Conservation (phyloP, 1,139 yeast genomes). For the Candida tropicalis region DNA sequence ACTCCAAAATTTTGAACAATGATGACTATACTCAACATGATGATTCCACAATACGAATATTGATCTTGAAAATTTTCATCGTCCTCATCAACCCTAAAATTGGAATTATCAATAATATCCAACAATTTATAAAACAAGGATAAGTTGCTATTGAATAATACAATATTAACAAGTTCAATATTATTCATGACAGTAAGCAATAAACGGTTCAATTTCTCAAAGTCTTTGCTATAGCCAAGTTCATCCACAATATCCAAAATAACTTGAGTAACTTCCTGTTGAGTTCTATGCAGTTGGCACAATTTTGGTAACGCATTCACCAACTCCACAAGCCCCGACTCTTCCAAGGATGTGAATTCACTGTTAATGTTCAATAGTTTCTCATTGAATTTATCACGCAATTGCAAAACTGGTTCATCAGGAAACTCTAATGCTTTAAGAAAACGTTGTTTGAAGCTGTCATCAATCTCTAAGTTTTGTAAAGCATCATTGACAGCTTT, state of each 20-base stretch:
- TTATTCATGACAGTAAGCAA: slow-evolving; percentile 48
- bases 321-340: slow-evolving; percentile 50
- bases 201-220: slow-evolving; percentile 51
- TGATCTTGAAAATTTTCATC: slow-evolving; percentile 66
- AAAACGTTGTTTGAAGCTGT: slow-evolving; percentile 57
- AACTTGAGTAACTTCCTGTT: slow-evolving; percentile 36
- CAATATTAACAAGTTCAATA: slow-evolving; percentile 41
- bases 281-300: slow-evolving; percentile 42
- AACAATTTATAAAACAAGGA: slow-evolving; percentile 27
- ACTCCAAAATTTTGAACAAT: slow-evolving; percentile 49
- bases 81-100: slow-evolving; percentile 37
- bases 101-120: slow-evolving; percentile 36
- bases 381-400: slow-evolving; percentile 27
- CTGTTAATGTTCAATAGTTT: slow-evolving; percentile 49
- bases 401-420: slow-evolving; percentile 15
- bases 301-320: slow-evolving; percentile 26
- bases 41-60: slow-evolving; percentile 68
- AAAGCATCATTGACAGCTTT: slow-evolving; percentile 21
- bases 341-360: slow-evolving; percentile 58
- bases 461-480: slow-evolving; percentile 23
- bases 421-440: slow-evolving; percentile 35
- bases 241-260: slow-evolving; percentile 38
- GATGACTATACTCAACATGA: slow-evolving; percentile 52
- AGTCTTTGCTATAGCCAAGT: slow-evolving; percentile 41
- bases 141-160: slow-evolving; percentile 37